These are phyloP conservation scores for Pleurotus eryngii DNA, from an alignment of 768 basidiomycete species.

Conservation along the genomic window DNA sequence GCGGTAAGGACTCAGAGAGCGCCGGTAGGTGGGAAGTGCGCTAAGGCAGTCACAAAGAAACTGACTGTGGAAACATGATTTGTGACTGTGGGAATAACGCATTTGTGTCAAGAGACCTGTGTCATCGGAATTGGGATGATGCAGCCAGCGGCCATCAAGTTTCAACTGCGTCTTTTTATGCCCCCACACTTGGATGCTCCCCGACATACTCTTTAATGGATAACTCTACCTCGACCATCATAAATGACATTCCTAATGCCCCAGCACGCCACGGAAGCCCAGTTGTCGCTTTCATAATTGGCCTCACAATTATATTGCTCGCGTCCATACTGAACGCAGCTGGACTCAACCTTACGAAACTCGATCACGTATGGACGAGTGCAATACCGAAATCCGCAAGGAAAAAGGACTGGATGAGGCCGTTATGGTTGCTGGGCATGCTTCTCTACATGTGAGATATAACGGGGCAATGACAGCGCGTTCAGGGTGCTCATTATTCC, in stretches of 20 bases:
- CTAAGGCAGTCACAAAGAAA: too few relatives aligned
- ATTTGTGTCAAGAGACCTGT: background rate
- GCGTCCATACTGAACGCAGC: constrained; percentile 88
- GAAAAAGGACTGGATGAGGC: constrained; percentile 74
- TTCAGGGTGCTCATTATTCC: background rate
- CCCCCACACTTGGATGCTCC: background rate
- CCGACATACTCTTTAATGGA: background rate
- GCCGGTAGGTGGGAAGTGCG: too few relatives aligned
- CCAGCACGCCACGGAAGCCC: constrained; percentile 46
- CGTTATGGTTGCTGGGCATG: constrained; percentile 91
- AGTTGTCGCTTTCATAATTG: constrained; percentile 76
- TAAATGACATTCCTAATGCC: constrained; percentile 3
- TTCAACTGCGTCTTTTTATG: background rate
- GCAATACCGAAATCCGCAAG: constrained; percentile 74
- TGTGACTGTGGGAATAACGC: background rate
- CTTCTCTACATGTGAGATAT: constrained; percentile 80
- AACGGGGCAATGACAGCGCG: background rate
- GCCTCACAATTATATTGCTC: constrained; percentile 78
- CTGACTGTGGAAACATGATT: background rate
- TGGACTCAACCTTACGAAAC: constrained; percentile 92
- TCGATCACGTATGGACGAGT: constrained; percentile 83
- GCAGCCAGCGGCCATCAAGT: background rate
- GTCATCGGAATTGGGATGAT: background rate
- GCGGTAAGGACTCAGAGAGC: too few relatives aligned
- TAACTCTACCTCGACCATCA: constrained; percentile 14